Conservation (phyloP, 2,329 filamentous ascomycete genomes). For the Endocalyx cinctus region DNA sequence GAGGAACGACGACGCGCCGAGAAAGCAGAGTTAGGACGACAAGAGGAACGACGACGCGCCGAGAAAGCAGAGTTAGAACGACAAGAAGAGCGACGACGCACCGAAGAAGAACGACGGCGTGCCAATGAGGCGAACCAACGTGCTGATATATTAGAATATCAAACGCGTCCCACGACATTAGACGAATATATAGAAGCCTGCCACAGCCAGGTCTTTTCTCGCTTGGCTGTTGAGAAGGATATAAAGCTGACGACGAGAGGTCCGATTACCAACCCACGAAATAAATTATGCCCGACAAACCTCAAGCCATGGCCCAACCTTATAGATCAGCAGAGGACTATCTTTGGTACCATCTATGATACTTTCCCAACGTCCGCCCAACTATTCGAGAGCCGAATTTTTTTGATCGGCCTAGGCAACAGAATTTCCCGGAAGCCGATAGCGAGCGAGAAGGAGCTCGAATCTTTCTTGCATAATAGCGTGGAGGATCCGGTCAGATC, state of each 20-base stretch:
- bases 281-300: constrained; percentile 24
- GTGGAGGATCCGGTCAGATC: constrained; percentile 25
- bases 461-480: constrained; percentile 23
- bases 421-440: constrained; percentile 13
- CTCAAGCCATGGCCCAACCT: constrained; percentile 27
- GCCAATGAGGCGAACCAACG: background rate
- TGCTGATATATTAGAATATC: constrained; percentile 12
- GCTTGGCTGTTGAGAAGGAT: constrained; percentile 21
- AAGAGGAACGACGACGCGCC: background rate
- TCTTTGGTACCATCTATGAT: constrained; percentile 15
- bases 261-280: constrained; percentile 23
- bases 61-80: background rate
- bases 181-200: constrained; percentile 27
- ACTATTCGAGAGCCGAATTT: constrained; percentile 21
- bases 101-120: background rate
- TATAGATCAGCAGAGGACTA: constrained; percentile 16
- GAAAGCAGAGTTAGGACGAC: background rate
- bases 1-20: background rate
- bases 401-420: constrained; percentile 18
- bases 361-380: constrained; percentile 15
- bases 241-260: constrained; percentile 19
- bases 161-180: constrained; percentile 22
- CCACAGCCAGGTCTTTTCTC: constrained; percentile 20
- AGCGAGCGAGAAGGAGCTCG: constrained; percentile 24
- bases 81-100: background rate